phyloP scores from a whole-genome alignment of 192 early-diverging fungal species.

The Coemansia sp. region DNA sequence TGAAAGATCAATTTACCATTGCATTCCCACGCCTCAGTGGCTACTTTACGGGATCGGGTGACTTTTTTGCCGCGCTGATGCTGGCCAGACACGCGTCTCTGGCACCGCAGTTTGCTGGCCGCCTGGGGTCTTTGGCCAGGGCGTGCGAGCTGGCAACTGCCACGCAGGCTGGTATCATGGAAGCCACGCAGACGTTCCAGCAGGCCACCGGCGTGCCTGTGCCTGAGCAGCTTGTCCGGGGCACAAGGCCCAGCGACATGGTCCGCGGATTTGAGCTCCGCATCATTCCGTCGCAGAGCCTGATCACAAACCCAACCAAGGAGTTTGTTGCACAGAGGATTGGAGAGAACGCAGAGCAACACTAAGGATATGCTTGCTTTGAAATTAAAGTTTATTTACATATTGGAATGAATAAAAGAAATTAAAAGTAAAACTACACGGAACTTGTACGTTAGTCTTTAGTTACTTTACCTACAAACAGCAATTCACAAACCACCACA shows the following conservation, averaged over 20 bases:
- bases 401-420: too few relatives aligned
- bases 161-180: conserved; percentile 71
- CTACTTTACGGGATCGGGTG: conserved; percentile 92
- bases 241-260: conserved; percentile 23
- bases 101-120: conserved; percentile 11
- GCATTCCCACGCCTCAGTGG: conserved; percentile 73
- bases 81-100: conserved; percentile 63
- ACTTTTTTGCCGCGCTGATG: conserved; percentile 78
- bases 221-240: conserved; percentile 8
- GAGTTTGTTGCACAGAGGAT: conserved; percentile 11
- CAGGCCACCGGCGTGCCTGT: conserved; percentile 11
- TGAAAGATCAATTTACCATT: conserved; percentile 64
- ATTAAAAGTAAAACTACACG: too few relatives aligned
- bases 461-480: too few relatives aligned
- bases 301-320: conserved; percentile 26
- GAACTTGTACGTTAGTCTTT: too few relatives aligned
- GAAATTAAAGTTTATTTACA: too few relatives aligned
- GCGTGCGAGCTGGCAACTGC: conserved; percentile 72
- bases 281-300: conserved; percentile 65
- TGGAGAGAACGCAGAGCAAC: neutral
- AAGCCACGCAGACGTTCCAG: conserved; percentile 61
- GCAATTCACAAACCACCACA: too few relatives aligned
- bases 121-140: conserved; percentile 28
- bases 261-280: conserved; percentile 70
- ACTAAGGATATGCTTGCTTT: neutral